phyloP scores from a whole-genome alignment of 2,329 filamentous ascomycete genomes.

The Ascochyta lentis region DNA sequence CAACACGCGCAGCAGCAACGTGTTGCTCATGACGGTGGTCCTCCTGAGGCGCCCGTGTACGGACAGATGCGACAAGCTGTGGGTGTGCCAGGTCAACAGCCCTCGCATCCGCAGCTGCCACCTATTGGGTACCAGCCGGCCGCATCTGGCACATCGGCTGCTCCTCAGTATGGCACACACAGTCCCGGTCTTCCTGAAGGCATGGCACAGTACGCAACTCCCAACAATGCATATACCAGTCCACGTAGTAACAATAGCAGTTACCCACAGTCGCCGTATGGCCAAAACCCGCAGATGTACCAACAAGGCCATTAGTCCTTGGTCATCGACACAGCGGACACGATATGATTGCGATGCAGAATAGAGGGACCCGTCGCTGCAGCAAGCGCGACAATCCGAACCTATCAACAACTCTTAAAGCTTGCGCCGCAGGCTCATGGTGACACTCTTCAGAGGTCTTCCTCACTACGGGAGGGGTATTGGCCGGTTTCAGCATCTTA shows the following conservation, averaged over 20 bases:
- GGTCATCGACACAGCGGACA: conserved; percentile 32
- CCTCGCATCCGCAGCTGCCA: conserved; percentile 56
- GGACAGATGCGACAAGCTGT: conserved; percentile 56
- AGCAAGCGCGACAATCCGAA: background rate
- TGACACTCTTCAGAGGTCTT: background rate
- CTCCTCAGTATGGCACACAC: conserved; percentile 55
- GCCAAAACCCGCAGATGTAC: conserved; percentile 57
- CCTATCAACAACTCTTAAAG: background rate
- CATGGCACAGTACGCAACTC: conserved; percentile 57
- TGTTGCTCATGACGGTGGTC: conserved; percentile 60
- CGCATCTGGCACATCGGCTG: conserved; percentile 49
- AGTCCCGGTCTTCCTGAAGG: conserved; percentile 56
- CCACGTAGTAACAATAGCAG: conserved; percentile 53
- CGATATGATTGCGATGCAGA: conserved; percentile 28
- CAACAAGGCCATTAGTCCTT: conserved; percentile 49
- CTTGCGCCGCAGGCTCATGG: background rate
- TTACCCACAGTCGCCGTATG: conserved; percentile 60
- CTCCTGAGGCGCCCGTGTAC: conserved; percentile 55
- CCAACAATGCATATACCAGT: conserved; percentile 53
- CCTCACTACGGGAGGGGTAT: conserved; percentile 1
- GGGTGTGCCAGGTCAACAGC: conserved; percentile 53
- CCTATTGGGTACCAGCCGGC: conserved; percentile 60
- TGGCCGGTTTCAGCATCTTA: conserved; percentile 36
- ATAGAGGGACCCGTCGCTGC: conserved; percentile 25
- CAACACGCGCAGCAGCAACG: conserved; percentile 43